Evolutionary conservation across 495 filamentous ascomycete genomes (phyloP).

Genomic region (Peziza echinospora): DNA sequence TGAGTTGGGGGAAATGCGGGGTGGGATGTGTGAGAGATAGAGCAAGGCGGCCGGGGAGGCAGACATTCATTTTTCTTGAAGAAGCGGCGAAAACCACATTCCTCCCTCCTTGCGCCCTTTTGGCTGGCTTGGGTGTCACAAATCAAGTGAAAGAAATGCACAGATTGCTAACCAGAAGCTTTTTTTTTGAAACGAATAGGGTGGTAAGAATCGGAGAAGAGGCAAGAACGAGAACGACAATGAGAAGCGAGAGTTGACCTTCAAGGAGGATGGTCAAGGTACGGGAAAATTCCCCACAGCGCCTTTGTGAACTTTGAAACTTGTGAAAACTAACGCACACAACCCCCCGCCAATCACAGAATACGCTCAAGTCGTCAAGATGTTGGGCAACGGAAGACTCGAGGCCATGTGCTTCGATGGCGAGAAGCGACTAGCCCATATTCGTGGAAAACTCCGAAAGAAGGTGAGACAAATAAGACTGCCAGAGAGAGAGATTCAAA

Average conservation of each 20-base stretch:
- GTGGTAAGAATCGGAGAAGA: constrained; percentile 93
- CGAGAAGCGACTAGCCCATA: constrained; percentile 61
- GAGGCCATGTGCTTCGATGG: constrained; percentile 97
- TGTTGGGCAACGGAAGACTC: constrained; percentile 92
- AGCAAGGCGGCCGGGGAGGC: not conserved
- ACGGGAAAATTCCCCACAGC: constrained; percentile 7
- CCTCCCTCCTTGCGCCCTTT: no score
- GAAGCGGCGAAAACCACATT: no score
- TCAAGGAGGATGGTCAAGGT: constrained; percentile 97
- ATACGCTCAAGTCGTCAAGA: constrained; percentile 96
- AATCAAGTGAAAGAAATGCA: no score
- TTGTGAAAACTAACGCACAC: no score
- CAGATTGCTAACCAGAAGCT: no score
- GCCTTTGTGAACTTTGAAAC: constrained; percentile 5
- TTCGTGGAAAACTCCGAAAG: constrained; percentile 91
- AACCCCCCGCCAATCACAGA: no score
- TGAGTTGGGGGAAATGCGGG: not conserved
- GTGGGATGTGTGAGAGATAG: not conserved
- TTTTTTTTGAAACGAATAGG: constrained; percentile 38
- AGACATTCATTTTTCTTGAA: no score
- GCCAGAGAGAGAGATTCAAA: no score
- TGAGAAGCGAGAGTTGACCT: constrained; percentile 94
- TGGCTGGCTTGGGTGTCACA: no score
- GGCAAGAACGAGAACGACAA: constrained; percentile 99
- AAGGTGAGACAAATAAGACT: constrained; percentile 57